A percentile compares a stretch with the other conserved stretches of the same genome.
phyloP scores from a whole-genome alignment of 2,329 filamentous ascomycete species.

The Pseudogymnoascus sp. region DNA sequence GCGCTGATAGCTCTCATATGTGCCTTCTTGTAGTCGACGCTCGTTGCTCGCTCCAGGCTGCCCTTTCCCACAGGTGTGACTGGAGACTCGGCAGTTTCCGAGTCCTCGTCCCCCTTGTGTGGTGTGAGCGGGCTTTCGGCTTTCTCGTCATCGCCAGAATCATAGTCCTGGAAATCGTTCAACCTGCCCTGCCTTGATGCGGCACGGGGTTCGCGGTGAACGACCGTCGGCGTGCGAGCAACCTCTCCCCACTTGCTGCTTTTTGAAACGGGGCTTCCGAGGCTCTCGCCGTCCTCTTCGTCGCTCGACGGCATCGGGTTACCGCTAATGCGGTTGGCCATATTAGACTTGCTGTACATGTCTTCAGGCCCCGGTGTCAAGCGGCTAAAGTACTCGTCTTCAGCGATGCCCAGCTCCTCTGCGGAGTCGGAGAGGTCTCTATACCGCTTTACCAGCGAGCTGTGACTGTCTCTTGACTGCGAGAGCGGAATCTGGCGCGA shows the following conservation, averaged over 20 bases:
- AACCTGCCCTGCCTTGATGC: conserved; percentile 54
- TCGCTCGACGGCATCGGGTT: conserved; percentile 49
- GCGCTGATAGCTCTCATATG: conserved; percentile 69
- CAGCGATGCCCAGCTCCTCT: conserved; percentile 57
- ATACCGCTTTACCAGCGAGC: conserved; percentile 35
- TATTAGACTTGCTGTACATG: conserved; percentile 27
- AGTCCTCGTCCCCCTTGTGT: conserved; percentile 17
- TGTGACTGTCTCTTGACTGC: conserved; percentile 35
- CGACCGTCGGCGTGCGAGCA: conserved; percentile 51
- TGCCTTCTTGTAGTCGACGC: conserved; percentile 54
- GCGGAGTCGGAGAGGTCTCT: conserved; percentile 53
- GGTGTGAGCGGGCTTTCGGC: conserved; percentile 30
- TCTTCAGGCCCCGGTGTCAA: conserved; percentile 36
- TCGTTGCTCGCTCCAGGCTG: conserved; percentile 58
- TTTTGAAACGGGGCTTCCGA: conserved; percentile 20
- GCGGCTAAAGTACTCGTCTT: conserved; percentile 68
- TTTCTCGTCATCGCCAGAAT: conserved; percentile 16
- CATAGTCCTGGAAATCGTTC: conserved; percentile 23
- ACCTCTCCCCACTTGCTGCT: conserved; percentile 29
- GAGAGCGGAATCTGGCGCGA: conserved; percentile 33
- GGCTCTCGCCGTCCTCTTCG: conserved; percentile 45
- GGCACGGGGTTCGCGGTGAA: conserved; percentile 50
- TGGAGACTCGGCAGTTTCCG: conserved; percentile 12
- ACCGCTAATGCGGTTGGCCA: conserved; percentile 38
- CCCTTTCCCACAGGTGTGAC: not conserved